Base-by-base conservation (phyloP, 345 rosid species). In the Ricinus communis region DNA sequence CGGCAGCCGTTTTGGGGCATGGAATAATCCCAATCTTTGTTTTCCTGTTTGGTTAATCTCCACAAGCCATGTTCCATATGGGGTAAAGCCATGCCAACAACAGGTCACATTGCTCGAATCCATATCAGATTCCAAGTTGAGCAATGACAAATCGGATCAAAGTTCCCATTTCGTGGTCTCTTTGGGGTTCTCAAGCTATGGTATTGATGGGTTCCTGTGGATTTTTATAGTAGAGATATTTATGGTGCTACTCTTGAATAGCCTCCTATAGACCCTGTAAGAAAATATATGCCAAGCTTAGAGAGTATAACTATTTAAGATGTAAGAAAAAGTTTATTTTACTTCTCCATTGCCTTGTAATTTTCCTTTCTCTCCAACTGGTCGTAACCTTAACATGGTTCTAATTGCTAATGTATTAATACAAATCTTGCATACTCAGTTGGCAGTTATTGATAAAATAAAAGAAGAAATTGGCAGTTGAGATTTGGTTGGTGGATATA, bases 11-110 rank as follows among this genome's bases (percentile, higher is more conserved):
- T 91, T 94, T 63, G 91, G 94, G 70, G 93, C 92, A 21, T 90
- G 93, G 97, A 85, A 85, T 77, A 94, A 94, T 78, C 92, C 95
- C 63, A 82, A 84, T 69, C 79, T 94, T 49, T 94, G 98, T 80
- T 88, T 82, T 76, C 72, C 82, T 0, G 57, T 69, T 46, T 86
- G 74, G 74, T 60, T 72, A 71, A 49, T 69, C 67, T 73, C 89
- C 66, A 60, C 73, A 50, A 79, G 78, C 45, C 74, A 73, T 70
- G 77, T 68, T 61, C 98, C 95, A 33, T 79, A 72, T 59, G 93
- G 95, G 61, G 91, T 94, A 50, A 88, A 82, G 14, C 88, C 85
- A 68, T 91, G 98, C 84, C 80, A 73, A 60, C 56, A 63, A 54
- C 74, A 80, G 67, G 75, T 75, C 56, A 73, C 82, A 51, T 71